Base-by-base conservation (phyloP, 2,329 filamentous ascomycete species). In the Claviceps quebecensis region DNA sequence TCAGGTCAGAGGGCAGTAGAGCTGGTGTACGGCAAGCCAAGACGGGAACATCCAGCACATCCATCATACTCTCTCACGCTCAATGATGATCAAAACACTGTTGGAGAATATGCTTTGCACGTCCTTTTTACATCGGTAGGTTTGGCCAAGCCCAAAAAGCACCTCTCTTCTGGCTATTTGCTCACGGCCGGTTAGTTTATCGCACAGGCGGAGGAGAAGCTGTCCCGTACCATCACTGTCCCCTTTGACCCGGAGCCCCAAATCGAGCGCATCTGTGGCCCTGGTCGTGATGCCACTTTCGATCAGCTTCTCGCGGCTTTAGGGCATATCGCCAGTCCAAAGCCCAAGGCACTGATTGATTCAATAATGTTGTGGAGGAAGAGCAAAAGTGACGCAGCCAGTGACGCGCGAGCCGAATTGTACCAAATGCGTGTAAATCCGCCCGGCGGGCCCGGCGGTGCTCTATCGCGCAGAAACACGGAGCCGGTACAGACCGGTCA, bases 291-390 rank as follows among this genome's bases (percentile, higher is more conserved):
- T 64, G 77, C 84, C 1, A 81, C 80, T 11, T 98, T 98, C 63
- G 93, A 98, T 66, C 91, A 97, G 68, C 80, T 95, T 60, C 94
- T 98, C 56, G 82, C 84, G 29, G 93, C 94, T 16, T 75, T 98
- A 40, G 93, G 93, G 3, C 91, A 97, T 64, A 95, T 98, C 61
- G 88, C 91, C 50, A 86, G 88, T 53, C 86, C 90, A 58, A 95
- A 94, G 63, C 94, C 94, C 5, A 97, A 95, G 64, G 87, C 89
- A 5, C 70, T 98, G 49, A 96, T 98, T 61, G 93, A 98, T 67
- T 90, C 87, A 19, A 89, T 98, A 66, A 98, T 98, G 87, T 78
- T 95, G 36, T 98, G 93, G 93, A 83, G 93, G 52, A 97, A 96
- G 67, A 87, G 81, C 57, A 97, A 97, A 71, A 95, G 89, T 57